Percentiles rank a stretch among this genome's conserved stretches.
These are phyloP conservation scores for Leishmania guyanensis DNA, from an alignment of 208 protist species.

Conservation along the genomic window DNA sequence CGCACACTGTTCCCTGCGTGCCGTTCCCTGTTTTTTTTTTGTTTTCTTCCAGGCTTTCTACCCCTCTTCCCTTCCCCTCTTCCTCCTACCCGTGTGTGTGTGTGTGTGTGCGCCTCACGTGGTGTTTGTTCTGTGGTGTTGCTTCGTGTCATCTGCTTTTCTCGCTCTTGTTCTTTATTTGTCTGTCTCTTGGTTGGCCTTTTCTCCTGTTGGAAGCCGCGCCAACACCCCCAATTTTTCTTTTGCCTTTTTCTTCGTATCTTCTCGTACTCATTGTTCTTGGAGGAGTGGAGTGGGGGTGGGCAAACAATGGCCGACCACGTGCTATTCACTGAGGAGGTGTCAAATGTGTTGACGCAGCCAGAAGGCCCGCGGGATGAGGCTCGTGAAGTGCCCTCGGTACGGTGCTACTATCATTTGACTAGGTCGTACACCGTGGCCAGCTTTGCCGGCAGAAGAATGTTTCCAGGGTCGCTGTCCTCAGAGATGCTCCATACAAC, in stretches of 20 bases:
- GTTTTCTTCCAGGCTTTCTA: background rate
- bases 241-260: background rate
- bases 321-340: background rate
- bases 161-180: background rate
- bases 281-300: too few relatives aligned
- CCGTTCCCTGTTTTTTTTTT: background rate
- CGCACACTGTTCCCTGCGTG: background rate
- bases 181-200: background rate
- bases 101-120: background rate
- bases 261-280: background rate
- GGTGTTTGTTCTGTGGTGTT: background rate
- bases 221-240: background rate
- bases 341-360: background rate
- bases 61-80: background rate
- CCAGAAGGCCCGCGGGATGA: background rate
- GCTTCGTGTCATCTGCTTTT: background rate
- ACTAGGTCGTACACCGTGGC: background rate
- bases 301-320: background rate
- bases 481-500: background rate
- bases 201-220: background rate
- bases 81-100: background rate
- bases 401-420: slow-evolving; percentile 8
- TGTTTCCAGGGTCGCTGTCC: background rate
- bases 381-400: background rate
- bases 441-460: background rate